Conservation (phyloP, 2,329 filamentous ascomycete species). For the Ambrosiella beaveri region DNA sequence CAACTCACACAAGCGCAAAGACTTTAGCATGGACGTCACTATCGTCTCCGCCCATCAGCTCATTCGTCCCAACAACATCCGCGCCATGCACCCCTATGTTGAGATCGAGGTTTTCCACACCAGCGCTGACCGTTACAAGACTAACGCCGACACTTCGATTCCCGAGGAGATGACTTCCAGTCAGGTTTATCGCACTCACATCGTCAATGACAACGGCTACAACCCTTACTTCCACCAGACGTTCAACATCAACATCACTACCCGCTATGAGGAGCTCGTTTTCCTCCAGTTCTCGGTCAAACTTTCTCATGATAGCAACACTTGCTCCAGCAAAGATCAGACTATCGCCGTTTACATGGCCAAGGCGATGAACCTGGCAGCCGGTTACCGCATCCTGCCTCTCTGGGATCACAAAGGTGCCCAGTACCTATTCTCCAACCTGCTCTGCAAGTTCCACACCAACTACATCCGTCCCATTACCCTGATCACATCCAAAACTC, state of each 20-base stretch:
- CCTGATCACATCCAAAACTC: slow-evolving; percentile 22
- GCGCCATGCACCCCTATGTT: slow-evolving; percentile 77
- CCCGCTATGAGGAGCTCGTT: slow-evolving; percentile 84
- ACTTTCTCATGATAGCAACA: slow-evolving; percentile 63
- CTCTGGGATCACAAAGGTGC: slow-evolving; percentile 79
- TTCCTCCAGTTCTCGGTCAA: slow-evolving; percentile 89
- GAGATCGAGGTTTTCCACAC: slow-evolving; percentile 91
- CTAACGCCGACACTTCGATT: slow-evolving; percentile 47
- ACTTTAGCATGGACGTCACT: slow-evolving; percentile 70
- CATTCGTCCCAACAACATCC: slow-evolving; percentile 57
- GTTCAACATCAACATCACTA: slow-evolving; percentile 67
- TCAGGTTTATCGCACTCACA: slow-evolving; percentile 60
- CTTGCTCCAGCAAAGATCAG: slow-evolving; percentile 39
- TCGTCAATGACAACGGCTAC: slow-evolving; percentile 78
- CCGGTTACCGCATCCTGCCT: slow-evolving; percentile 84
- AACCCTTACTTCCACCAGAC: slow-evolving; percentile 74
- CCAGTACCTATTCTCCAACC: slow-evolving; percentile 82
- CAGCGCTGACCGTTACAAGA: slow-evolving; percentile 83
- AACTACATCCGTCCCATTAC: slow-evolving; percentile 39
- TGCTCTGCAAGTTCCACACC: slow-evolving; percentile 76
- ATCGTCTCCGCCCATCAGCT: slow-evolving; percentile 90
- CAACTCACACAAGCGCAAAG: slow-evolving; percentile 59
- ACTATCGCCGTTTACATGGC: slow-evolving; percentile 79
- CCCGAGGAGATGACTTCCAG: slow-evolving; percentile 35
- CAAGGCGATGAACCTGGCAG: slow-evolving; percentile 74